Conservation (phyloP, 306 rosid genomes). For the Corylus heterophylla region DNA sequence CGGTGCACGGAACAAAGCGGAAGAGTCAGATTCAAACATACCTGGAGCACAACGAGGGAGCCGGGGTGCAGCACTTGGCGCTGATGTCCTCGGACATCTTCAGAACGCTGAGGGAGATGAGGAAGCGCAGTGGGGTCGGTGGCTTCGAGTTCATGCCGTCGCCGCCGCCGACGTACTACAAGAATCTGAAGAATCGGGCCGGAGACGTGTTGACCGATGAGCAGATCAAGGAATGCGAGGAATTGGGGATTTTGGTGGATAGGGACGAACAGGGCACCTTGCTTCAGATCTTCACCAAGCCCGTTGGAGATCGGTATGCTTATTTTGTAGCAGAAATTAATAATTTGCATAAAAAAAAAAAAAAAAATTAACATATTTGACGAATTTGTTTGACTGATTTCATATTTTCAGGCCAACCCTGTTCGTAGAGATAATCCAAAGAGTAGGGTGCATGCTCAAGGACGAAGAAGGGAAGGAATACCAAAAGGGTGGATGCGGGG, state of each 20-base stretch:
- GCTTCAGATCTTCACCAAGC: conserved; percentile 95
- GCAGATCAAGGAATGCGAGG: conserved; percentile 77
- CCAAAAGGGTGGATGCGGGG: conserved; percentile 96
- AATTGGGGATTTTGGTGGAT: conserved; percentile 90
- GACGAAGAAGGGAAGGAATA: conserved; percentile 71
- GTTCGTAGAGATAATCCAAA: conserved; percentile 89
- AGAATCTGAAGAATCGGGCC: conserved; percentile 62
- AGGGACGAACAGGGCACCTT: conserved; percentile 91
- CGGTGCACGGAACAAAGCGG: conserved; percentile 82
- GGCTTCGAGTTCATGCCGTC: conserved; percentile 95
- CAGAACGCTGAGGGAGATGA: conserved; percentile 79
- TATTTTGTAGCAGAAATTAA: no score
- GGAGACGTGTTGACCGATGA: conserved; percentile 71
- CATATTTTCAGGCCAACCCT: conserved; percentile 74
- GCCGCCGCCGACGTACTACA: conserved; percentile 87
- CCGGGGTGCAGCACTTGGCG: conserved; percentile 89
- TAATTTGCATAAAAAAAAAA: no score
- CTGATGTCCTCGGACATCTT: conserved; percentile 60
- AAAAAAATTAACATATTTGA: not conserved
- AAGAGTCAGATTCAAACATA: conserved; percentile 94
- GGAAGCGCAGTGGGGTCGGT: conserved; percentile 59
- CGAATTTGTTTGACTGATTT: conserved; percentile 5
- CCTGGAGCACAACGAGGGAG: conserved; percentile 91
- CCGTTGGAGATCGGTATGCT: conserved; percentile 77
- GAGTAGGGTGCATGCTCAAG: conserved; percentile 85